Evolutionary conservation across 305 asterid species (phyloP), one percentile per base, ranked within the genome.

Genomic region (Andrographis paniculata): DNA sequence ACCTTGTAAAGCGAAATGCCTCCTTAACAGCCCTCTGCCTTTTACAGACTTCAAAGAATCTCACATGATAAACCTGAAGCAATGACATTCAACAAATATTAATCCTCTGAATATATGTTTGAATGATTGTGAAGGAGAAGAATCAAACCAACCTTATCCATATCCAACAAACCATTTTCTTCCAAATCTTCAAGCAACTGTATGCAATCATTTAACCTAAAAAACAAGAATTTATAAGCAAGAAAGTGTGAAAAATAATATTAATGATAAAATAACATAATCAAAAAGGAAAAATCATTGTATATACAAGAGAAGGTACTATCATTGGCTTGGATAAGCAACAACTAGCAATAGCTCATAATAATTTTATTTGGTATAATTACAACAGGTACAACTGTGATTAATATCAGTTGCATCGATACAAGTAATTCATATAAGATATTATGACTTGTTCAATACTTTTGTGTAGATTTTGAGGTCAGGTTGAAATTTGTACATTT

Each of bases 181-280:
- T 76, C 93, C 85, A 86, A 68, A 65, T 91, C 88, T 69, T 80
- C 92, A 60, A 91, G 99, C 80, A 76, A 64, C 47, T 70, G 78
- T 31, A 91, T 60, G 76, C 99, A 82, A 63, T 80, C 94, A 40
- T 54, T 76, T 62, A 91, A 67, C 82, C 99, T 91, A 60, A 30
- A n/a, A 66, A 56, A 41, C 38, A 56, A 64, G 50, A 52, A 51
- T 52, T 30, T 42, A 53, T 23, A 23, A 56, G 22, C n/a, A n/a
- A n/a, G 30, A 60, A 17, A 20, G 38, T 41, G 56, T 47, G 50
- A 55, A 43, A 62, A 49, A n/a, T n/a, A n/a, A n/a, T n/a, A n/a
- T n/a, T n/a, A n/a, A n/a, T n/a, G n/a, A n/a, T n/a, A n/a, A n/a
- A n/a, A n/a, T n/a, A n/a, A n/a, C n/a, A n/a, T n/a, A n/a, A n/a